Conservation (phyloP, 2,329 filamentous ascomycete species). For the Penicillium sp. region DNA sequence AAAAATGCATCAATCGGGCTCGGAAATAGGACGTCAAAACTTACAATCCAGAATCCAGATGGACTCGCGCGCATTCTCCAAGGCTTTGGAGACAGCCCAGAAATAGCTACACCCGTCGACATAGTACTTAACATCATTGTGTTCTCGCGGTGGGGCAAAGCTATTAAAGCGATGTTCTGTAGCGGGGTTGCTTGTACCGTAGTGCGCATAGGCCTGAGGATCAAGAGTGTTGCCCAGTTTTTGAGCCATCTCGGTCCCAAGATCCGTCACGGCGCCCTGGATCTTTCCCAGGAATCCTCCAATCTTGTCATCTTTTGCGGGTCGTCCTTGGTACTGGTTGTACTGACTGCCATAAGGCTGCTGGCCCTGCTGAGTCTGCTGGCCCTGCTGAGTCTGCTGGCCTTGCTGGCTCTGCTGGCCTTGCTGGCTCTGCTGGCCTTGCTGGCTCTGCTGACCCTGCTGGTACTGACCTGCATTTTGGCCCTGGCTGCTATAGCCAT, state of each 20-base stretch:
- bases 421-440: too few relatives aligned
- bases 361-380: slow-evolving; percentile 9
- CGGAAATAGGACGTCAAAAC: slow-evolving; percentile 13
- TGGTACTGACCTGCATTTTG: slow-evolving; percentile 28
- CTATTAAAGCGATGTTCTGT: slow-evolving; percentile 59
- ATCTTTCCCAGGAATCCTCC: slow-evolving; percentile 60
- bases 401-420: slow-evolving; percentile 20
- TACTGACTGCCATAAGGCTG: slow-evolving; percentile 12
- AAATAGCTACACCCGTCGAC: slow-evolving; percentile 85
- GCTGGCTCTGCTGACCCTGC: neutral
- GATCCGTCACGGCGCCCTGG: slow-evolving; percentile 55
- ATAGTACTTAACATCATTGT: slow-evolving; percentile 82
- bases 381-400: neutral
- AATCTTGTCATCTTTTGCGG: slow-evolving; percentile 41
- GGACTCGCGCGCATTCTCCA: slow-evolving; percentile 75
- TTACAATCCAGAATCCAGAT: slow-evolving; percentile 83
- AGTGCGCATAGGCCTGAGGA: slow-evolving; percentile 53
- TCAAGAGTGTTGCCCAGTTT: slow-evolving; percentile 52
- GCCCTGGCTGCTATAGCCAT: slow-evolving; percentile 28
- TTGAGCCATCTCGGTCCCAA: slow-evolving; percentile 57
- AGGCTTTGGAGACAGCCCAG: slow-evolving; percentile 78
- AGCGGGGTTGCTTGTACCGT: slow-evolving; percentile 40
- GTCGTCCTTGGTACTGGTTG: slow-evolving; percentile 32
- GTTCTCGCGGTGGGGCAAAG: slow-evolving; percentile 74
- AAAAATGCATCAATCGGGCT: neutral